phyloP scores from a whole-genome alignment of 305 asterid genomes.

The Fraxinus platypoda region DNA sequence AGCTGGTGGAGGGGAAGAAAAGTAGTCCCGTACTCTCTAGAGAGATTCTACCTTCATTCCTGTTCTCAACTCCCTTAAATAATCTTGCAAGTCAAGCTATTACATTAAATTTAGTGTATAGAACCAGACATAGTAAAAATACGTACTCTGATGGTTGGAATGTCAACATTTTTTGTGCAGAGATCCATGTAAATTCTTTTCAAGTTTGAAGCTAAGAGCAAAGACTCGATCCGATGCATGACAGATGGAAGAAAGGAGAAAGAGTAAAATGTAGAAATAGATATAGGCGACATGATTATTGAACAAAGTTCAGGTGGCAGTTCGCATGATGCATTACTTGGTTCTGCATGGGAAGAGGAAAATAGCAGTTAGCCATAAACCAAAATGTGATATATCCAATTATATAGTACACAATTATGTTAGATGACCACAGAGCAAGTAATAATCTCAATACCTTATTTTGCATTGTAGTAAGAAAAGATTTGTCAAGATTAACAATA shows the following conservation, averaged over 20 bases:
- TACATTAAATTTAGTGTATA: not conserved
- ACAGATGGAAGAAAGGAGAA: conserved; percentile 66
- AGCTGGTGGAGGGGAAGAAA: not conserved
- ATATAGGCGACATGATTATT: conserved; percentile 62
- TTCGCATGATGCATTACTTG: conserved; percentile 43
- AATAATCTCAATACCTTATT: not conserved
- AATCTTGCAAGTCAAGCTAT: not conserved
- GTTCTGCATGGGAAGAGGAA: conserved; percentile 35
- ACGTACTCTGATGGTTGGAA: conserved; percentile 60
- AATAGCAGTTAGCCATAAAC: conserved; percentile 9
- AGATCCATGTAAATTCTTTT: conserved; percentile 42
- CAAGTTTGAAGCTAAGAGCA: conserved; percentile 62
- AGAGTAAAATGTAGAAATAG: conserved; percentile 54
- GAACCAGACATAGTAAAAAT: not conserved
- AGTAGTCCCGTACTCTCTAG: not conserved
- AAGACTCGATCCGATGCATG: conserved; percentile 75
- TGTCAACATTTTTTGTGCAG: conserved; percentile 39
- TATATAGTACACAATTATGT: not conserved
- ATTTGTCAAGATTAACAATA: not conserved
- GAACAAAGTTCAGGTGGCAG: conserved; percentile 82
- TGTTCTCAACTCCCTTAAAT: not conserved
- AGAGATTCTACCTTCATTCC: not conserved
- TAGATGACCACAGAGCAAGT: not conserved
- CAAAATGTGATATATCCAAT: not conserved
- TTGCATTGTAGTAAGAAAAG: not conserved